Conservation (phyloP, 73 alveolate genomes). For the Diophrys sp. region DNA sequence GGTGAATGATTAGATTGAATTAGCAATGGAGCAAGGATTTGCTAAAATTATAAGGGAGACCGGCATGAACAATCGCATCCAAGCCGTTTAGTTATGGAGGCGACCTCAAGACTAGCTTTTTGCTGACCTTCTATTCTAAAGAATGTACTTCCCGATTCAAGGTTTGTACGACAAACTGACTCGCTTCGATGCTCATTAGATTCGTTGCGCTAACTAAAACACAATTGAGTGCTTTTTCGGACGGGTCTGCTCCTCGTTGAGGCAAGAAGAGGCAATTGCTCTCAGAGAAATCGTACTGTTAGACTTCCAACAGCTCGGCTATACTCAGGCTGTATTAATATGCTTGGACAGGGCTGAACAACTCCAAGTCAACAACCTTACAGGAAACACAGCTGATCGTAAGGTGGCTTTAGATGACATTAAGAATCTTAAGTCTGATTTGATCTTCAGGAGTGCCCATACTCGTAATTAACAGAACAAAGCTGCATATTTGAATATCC, state of each 20-base stretch:
- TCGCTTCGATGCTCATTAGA: not conserved
- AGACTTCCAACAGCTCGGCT: not conserved
- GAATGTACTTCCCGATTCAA: not conserved
- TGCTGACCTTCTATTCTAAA: not conserved
- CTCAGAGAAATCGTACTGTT: not conserved
- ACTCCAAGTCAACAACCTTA: not conserved
- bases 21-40: not conserved
- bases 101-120: not conserved
- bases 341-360: not conserved
- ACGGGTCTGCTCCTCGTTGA: not conserved
- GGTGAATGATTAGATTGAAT: not conserved
- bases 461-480: no score
- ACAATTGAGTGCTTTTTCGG: not conserved
- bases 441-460: constrained; percentile 2
- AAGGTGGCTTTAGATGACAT: not conserved
- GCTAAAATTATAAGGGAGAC: not conserved
- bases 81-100: not conserved
- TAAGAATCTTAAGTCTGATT: not conserved
- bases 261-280: not conserved
- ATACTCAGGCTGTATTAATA: not conserved
- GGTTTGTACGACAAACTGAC: not conserved
- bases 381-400: not conserved
- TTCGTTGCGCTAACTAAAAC: not conserved
- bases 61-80: not conserved
- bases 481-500: no score